Evolutionary conservation across 1,284 basidiomycete genomes (phyloP).

Genomic region (Ustilago cynodontis): DNA sequence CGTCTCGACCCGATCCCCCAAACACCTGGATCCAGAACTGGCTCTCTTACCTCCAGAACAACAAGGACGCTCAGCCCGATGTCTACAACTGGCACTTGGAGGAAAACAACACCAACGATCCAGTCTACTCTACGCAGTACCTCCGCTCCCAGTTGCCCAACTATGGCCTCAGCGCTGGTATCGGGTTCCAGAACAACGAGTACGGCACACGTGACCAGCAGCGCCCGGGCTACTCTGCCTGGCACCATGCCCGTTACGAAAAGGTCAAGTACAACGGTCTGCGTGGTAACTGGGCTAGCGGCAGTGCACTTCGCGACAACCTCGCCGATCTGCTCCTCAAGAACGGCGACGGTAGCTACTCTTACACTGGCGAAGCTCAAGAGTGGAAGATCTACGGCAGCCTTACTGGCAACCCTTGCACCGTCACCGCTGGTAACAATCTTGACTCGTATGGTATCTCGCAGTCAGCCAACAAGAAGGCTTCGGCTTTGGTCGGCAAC

Average conservation of each 20-base stretch:
- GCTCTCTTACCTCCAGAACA: slow-evolving; percentile 2
- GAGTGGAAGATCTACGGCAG: neutral
- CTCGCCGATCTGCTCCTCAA: slow-evolving; percentile 9
- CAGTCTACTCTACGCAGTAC: neutral
- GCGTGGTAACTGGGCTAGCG: slow-evolving; percentile 15
- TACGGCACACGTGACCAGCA: slow-evolving; percentile 6
- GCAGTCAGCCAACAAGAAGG: neutral
- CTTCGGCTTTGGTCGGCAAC: neutral
- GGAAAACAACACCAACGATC: slow-evolving; percentile 13
- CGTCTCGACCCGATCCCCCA: neutral
- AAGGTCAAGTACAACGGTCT: slow-evolving; percentile 2
- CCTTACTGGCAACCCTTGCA: neutral
- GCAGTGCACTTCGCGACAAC: slow-evolving; percentile 8
- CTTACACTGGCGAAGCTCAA: neutral
- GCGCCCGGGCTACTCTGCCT: slow-evolving; percentile 11
- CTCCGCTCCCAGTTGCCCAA: neutral
- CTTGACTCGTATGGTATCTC: slow-evolving; percentile 1
- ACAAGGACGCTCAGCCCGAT: slow-evolving; percentile 11
- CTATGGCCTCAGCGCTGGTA: slow-evolving; percentile 5
- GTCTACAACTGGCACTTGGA: slow-evolving; percentile 15
- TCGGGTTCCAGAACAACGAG: slow-evolving; percentile 25
- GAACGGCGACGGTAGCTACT: neutral
- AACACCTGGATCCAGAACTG: slow-evolving; percentile 15
- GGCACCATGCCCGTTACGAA: slow-evolving; percentile 10
- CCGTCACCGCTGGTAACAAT: neutral